Conservation (phyloP, 2,329 filamentous ascomycete genomes). For the Thermochaetoides dissita region DNA sequence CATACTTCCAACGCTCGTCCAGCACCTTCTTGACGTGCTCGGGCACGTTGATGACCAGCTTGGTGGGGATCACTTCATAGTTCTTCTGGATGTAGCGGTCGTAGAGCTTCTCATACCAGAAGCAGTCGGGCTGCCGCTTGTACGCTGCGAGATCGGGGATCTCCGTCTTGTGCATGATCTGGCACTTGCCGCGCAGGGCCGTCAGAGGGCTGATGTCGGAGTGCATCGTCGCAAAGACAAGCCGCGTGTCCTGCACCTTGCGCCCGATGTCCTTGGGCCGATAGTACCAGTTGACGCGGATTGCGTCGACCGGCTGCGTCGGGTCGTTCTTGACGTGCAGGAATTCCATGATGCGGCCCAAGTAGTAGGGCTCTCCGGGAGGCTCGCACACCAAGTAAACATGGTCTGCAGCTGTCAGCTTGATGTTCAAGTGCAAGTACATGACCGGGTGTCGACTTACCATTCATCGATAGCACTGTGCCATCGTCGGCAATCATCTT, state of each 20-base stretch:
- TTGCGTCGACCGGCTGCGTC: slow-evolving; percentile 61
- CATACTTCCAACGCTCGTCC: slow-evolving; percentile 91
- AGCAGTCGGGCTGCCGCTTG: slow-evolving; percentile 70
- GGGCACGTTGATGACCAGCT: slow-evolving; percentile 88
- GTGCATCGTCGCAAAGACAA: slow-evolving; percentile 96
- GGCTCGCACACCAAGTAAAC: slow-evolving; percentile 96
- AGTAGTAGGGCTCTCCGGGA: slow-evolving; percentile 92
- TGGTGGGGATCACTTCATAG: slow-evolving; percentile 90
- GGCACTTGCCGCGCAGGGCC: slow-evolving; percentile 83
- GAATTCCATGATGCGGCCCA: slow-evolving; percentile 97
- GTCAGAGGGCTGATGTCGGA: slow-evolving; percentile 90
- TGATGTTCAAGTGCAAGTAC: too few species aligned
- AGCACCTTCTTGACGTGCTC: slow-evolving; percentile 89
- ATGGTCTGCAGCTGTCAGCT: slow-evolving; percentile 39
- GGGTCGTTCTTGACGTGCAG: slow-evolving; percentile 66
- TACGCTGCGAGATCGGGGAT: slow-evolving; percentile 72
- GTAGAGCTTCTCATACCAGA: slow-evolving; percentile 96
- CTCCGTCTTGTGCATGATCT: slow-evolving; percentile 76
- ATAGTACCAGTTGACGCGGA: slow-evolving; percentile 98
- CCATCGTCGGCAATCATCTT: slow-evolving; percentile 84
- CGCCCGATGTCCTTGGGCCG: slow-evolving; percentile 89
- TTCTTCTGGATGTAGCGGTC: slow-evolving; percentile 97
- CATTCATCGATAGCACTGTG: slow-evolving; percentile 68
- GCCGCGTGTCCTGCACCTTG: slow-evolving; percentile 76
- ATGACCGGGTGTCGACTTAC: slow-evolving; percentile 37